phyloP scores from a whole-genome alignment of 2,329 filamentous ascomycete genomes.

The Calonectria pseudoturangicola region DNA sequence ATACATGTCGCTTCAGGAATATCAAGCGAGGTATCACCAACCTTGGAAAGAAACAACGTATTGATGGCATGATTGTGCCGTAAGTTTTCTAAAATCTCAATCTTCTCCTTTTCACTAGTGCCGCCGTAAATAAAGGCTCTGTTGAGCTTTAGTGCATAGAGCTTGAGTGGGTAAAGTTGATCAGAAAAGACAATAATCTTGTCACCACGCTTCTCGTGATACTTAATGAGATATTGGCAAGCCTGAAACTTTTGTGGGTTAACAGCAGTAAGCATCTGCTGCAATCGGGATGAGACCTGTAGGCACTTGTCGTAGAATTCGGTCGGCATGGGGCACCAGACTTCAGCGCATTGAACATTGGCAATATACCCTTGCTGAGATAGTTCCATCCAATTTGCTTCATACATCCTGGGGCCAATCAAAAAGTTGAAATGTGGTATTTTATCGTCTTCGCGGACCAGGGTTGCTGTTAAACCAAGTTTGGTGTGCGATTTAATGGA shows the following conservation, averaged over 20 bases:
- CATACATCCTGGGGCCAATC: constrained; percentile 94
- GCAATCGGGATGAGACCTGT: constrained; percentile 67
- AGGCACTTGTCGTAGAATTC: constrained; percentile 95
- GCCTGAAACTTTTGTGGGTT: constrained; percentile 95
- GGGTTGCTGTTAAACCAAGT: constrained; percentile 89
- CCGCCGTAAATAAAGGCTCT: constrained; percentile 93
- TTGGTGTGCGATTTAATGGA: constrained; percentile 93
- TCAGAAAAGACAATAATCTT: constrained; percentile 98
- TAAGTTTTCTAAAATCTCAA: constrained; percentile 91
- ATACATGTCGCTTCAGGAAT: constrained; percentile 94
- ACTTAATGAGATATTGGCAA: constrained; percentile 94
- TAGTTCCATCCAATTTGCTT: constrained; percentile 97
- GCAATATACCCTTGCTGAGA: constrained; percentile 95
- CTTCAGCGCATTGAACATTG: constrained; percentile 93
- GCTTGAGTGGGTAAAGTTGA: constrained; percentile 90
- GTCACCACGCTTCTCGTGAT: constrained; percentile 92
- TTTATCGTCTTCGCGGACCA: constrained; percentile 94
- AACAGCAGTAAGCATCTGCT: constrained; percentile 83
- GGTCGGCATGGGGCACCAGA: constrained; percentile 97
- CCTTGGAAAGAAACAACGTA: constrained; percentile 95
- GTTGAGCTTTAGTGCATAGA: constrained; percentile 85
- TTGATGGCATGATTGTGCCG: constrained; percentile 90
- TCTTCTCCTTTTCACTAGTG: constrained; percentile 86
- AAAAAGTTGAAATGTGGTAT: constrained; percentile 95
- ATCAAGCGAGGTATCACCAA: constrained; percentile 95